phyloP scores from a whole-genome alignment of 2,329 filamentous ascomycete species.

The Aspergillus nomiae region DNA sequence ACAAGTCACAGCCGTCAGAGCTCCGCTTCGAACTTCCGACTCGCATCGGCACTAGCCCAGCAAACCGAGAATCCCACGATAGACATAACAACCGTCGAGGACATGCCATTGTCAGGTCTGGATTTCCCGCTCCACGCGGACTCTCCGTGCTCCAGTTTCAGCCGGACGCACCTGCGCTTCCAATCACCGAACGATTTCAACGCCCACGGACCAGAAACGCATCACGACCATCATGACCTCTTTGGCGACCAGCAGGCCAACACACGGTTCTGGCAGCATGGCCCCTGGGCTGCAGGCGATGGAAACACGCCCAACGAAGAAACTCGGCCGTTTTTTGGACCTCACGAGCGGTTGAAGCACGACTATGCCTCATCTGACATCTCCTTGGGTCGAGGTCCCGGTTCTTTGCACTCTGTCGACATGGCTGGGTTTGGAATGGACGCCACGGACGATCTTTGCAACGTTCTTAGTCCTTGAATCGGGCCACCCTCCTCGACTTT shows the following conservation, averaged over 20 bases:
- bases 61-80: slow-evolving; percentile 45
- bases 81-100: slow-evolving; percentile 45
- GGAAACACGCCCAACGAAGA: slow-evolving; percentile 46
- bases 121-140: slow-evolving; percentile 44
- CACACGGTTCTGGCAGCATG: slow-evolving; percentile 47
- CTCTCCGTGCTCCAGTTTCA: slow-evolving; percentile 46
- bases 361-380: slow-evolving; percentile 49
- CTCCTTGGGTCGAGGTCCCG: slow-evolving; percentile 44
- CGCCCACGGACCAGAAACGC: slow-evolving; percentile 36
- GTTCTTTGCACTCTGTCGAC: slow-evolving; percentile 47
- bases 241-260: slow-evolving; percentile 49
- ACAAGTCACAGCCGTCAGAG: slow-evolving; percentile 40
- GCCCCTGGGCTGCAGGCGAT: slow-evolving; percentile 45
- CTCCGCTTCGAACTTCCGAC: slow-evolving; percentile 40
- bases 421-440: slow-evolving; percentile 49
- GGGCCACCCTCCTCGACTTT: slow-evolving; percentile 8
- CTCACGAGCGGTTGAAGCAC: slow-evolving; percentile 45
- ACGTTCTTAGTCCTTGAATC: slow-evolving; percentile 41
- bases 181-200: slow-evolving; percentile 46
- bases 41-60: slow-evolving; percentile 41
- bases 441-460: slow-evolving; percentile 38
- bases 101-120: slow-evolving; percentile 38
- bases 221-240: slow-evolving; percentile 46
- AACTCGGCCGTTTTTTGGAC: slow-evolving; percentile 46
- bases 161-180: slow-evolving; percentile 44